These are phyloP conservation scores for Arxiozyma bovina DNA, from an alignment of 1,139 yeast species.

Conservation along the genomic window DNA sequence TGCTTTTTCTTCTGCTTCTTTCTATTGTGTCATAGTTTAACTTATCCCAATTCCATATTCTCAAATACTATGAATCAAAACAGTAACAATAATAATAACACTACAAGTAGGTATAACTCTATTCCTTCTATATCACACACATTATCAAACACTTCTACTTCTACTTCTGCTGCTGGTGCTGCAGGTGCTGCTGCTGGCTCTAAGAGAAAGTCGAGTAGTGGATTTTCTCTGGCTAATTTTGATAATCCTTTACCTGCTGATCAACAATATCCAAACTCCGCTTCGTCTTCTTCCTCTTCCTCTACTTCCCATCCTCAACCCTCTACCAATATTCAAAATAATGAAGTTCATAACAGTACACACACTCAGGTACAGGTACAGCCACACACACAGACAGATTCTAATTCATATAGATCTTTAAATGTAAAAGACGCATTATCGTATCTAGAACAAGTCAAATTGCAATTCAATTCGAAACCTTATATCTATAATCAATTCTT, in stretches of 20 bases:
- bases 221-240: constrained; percentile 25
- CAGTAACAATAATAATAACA: neutral
- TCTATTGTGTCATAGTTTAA: neutral
- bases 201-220: constrained; percentile 10
- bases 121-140: neutral
- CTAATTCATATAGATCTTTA: constrained; percentile 60
- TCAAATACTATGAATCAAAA: neutral
- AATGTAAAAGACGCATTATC: constrained; percentile 95
- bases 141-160: neutral
- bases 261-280: constrained; percentile 3
- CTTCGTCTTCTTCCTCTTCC: constrained; percentile 3
- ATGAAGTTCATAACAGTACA: neutral
- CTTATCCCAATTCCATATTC: neutral
- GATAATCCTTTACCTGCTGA: constrained; percentile 24
- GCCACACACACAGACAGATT: constrained; percentile 13
- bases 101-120: neutral
- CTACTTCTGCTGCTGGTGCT: constrained; percentile 5
- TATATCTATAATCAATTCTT: constrained; percentile 92
- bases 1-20: too few species aligned
- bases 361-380: too few species aligned
- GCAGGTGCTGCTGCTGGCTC: neutral
- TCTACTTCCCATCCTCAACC: constrained; percentile 7
- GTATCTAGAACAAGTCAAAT: constrained; percentile 89
- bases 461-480: constrained; percentile 84
- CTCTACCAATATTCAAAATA: neutral